Evolutionary conservation across 176 grass and related monocot genomes (phyloP).

Genomic region (Ampelocalamus luodianensis): DNA sequence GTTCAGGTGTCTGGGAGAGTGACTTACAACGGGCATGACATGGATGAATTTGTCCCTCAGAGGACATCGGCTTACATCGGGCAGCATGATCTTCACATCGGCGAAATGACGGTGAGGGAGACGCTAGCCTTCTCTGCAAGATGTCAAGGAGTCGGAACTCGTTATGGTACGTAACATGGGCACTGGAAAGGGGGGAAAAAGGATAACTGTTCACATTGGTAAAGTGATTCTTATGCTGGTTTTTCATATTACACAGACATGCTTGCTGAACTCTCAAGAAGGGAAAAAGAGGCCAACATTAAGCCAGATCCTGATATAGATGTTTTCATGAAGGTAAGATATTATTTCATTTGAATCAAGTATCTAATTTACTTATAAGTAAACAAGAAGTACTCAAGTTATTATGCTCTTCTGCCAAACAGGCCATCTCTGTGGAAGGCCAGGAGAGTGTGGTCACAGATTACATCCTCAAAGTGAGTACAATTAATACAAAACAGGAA

Average conservation of each 20-base stretch:
- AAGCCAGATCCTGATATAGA: constrained; percentile 93
- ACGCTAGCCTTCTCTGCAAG: constrained; percentile 79
- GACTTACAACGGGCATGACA: constrained; percentile 86
- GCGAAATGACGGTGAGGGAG: constrained; percentile 93
- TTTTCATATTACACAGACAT: constrained; percentile 69
- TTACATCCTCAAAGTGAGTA: constrained; percentile 89
- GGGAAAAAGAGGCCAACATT: constrained; percentile 89
- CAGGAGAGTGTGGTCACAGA: constrained; percentile 92
- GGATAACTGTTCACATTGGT: background rate
- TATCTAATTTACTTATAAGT: background rate
- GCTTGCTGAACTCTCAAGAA: constrained; percentile 86
- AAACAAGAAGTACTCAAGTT: constrained; percentile 24
- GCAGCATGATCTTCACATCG: constrained; percentile 81
- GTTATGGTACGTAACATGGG: constrained; percentile 62
- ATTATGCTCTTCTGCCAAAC: constrained; percentile 24
- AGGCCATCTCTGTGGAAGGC: constrained; percentile 94
- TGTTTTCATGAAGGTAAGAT: constrained; percentile 86
- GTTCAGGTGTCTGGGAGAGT: constrained; percentile 73
- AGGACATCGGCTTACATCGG: constrained; percentile 87
- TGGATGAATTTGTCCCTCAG: constrained; percentile 94
- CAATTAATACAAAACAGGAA: constrained; percentile 5
- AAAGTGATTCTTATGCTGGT: constrained; percentile 26
- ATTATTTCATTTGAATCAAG: background rate
- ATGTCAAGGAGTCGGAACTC: constrained; percentile 94
- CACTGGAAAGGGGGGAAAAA: background rate